Evolutionary conservation across 208 protist genomes (phyloP), one percentile per base, ranked within the genome.

Genomic region (Leptomonas pyrrhocoris): DNA sequence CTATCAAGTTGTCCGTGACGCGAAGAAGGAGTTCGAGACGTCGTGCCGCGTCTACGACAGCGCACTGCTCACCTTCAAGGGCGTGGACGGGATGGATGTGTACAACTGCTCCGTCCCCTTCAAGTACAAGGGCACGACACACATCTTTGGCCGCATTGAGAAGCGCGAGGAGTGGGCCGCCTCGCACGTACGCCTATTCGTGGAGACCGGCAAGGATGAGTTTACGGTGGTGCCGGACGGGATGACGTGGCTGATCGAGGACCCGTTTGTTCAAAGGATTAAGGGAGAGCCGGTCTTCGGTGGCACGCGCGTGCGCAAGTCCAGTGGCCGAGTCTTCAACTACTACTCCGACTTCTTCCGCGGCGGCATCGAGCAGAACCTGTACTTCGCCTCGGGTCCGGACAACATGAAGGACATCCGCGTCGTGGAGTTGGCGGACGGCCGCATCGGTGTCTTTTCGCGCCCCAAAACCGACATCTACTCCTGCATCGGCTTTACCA

Each of bases 81-180:
- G 83, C 28, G 79, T 85, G n/a, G 83, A 84, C n/a, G 83, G 79
- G 15, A 64, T 49, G 21, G 83, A 88, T 57, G 83, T 88, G 46
- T 88, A 88, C 72, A 88, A 88, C 70, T 84, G 79, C 61, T 88
- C 83, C 34, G 76, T 85, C 13, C 83, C 83, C 2, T 88, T 88
- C 68, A 31, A 23, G 30, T 88, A 85, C 79, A 66, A 74, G 43
- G 83, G 83, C 25, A 81, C 77, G 68, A 30, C 28, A 34, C 76
- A 88, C 76, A 84, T 88, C 45, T 88, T 77, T 55, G 83, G 83
- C 25, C 83, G 83, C 49, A 61, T 88, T 19, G 82, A 88, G 68
- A 49, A 63, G 42, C 79, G 74, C 49, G 71, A 77, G 18, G 68
- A 80, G 62, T 88, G 82, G 82, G 82, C 82, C 5, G 54, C 51